Evolutionary conservation across 345 rosid species (phyloP).

Genomic region (Populus euphratica): DNA sequence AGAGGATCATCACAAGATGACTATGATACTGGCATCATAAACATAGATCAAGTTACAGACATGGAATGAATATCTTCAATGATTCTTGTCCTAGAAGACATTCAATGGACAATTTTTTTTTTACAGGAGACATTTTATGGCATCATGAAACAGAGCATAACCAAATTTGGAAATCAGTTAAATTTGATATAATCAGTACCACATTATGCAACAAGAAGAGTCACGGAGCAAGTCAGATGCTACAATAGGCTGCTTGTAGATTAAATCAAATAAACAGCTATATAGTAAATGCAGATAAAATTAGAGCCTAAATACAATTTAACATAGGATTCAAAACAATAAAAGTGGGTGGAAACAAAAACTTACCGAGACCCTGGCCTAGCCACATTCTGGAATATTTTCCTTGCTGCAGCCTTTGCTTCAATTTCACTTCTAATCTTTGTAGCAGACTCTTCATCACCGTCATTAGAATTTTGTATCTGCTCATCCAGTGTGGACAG

Average conservation of each 20-base stretch:
- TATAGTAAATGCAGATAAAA: no score
- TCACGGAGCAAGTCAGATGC: not conserved
- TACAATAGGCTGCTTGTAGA: not conserved
- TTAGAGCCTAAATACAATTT: not conserved
- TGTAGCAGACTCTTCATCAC: constrained; percentile 28
- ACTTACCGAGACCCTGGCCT: constrained; percentile 27
- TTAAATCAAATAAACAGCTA: not conserved
- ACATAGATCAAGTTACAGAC: not conserved
- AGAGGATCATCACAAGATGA: not conserved
- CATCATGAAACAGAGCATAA: not conserved
- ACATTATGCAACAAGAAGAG: not conserved
- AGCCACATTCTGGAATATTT: constrained; percentile 32
- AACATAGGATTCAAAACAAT: not conserved
- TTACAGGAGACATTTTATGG: not conserved
- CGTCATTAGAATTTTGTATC: constrained; percentile 11
- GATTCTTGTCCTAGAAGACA: not conserved
- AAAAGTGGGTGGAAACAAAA: not conserved
- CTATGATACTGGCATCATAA: not conserved
- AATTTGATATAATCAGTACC: not conserved
- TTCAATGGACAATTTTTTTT: not conserved
- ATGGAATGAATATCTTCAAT: not conserved
- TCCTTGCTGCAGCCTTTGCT: constrained; percentile 33
- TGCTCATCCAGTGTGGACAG: constrained; percentile 29
- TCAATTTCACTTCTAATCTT: constrained; percentile 31
- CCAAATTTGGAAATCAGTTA: not conserved